Percentiles rank a stretch among this genome's conserved stretches.
Conservation (phyloP, 208 protist genomes). For the Trichomonas vaginalis region DNA sequence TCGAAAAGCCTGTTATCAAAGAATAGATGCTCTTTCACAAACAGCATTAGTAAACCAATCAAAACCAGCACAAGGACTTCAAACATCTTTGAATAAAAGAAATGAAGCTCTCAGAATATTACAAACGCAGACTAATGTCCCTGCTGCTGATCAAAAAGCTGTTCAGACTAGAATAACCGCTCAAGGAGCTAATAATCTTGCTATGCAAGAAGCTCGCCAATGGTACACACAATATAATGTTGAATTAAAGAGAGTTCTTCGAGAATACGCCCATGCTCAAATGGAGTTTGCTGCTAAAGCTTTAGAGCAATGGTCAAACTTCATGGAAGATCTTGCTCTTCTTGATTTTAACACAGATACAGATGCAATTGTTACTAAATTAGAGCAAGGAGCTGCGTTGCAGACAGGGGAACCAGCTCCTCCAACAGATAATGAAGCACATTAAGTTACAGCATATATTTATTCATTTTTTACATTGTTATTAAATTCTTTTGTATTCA, state of each 20-base stretch:
- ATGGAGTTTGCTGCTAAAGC: conserved; percentile 15
- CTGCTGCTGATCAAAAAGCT: background rate
- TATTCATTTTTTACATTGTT: background rate
- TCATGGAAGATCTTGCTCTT: background rate
- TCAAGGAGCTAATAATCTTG: background rate
- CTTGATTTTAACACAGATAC: conserved; percentile 15
- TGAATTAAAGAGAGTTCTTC: background rate
- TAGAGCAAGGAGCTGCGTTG: background rate
- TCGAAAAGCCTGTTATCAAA: background rate
- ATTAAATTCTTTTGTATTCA: too few relatives aligned
- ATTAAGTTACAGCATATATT: background rate
- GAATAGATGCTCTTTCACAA: background rate
- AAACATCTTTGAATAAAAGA: background rate
- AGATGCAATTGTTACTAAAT: background rate
- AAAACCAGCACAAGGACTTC: background rate
- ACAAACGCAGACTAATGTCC: background rate
- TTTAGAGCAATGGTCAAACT: background rate
- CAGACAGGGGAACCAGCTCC: background rate
- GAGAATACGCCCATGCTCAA: background rate
- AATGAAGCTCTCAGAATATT: background rate
- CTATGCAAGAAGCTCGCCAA: background rate
- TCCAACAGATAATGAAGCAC: background rate
- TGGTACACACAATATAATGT: background rate
- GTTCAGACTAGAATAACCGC: background rate
- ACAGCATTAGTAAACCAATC: background rate